phyloP scores from a whole-genome alignment of 2,329 filamentous ascomycete genomes.

The Beauveria sp. region DNA sequence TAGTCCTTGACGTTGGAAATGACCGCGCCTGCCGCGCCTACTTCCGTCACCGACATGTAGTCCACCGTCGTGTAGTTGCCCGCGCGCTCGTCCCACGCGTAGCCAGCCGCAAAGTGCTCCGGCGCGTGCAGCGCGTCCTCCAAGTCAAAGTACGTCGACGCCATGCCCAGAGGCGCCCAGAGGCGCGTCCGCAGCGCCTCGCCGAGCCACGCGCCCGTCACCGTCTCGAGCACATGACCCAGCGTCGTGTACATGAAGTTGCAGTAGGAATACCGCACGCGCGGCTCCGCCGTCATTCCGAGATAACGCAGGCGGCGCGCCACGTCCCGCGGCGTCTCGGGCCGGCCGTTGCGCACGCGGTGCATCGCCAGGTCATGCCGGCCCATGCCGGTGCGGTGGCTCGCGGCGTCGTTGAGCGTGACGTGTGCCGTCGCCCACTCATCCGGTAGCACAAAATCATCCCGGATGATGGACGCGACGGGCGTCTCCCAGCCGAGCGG shows the following conservation, averaged over 20 bases:
- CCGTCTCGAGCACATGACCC: conserved; percentile 31
- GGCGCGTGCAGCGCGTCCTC: conserved; percentile 14
- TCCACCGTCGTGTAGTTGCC: conserved; percentile 19
- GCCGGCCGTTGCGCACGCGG: conserved; percentile 13
- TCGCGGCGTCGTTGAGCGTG: conserved; percentile 46
- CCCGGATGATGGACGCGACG: conserved; percentile 38
- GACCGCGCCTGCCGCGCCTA: conserved; percentile 32
- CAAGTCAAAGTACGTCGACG: conserved; percentile 28
- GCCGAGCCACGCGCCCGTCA: conserved; percentile 25
- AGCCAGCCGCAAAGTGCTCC: conserved; percentile 28
- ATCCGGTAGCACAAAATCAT: conserved; percentile 44
- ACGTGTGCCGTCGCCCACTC: conserved; percentile 38
- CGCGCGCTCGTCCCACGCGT: conserved; percentile 25
- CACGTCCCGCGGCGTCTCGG: conserved; percentile 22
- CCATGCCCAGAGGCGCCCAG: conserved; percentile 35
- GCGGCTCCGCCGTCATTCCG: conserved; percentile 31
- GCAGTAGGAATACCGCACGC: conserved; percentile 35
- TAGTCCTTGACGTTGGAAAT: conserved; percentile 32
- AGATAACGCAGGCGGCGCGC: conserved; percentile 34
- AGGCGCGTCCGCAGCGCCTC: conserved; percentile 29
- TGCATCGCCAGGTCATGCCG: conserved; percentile 27
- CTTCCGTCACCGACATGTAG: conserved; percentile 20
- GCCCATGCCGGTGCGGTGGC: conserved; percentile 44
- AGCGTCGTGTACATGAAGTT: conserved; percentile 39
- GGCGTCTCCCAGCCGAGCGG: conserved; percentile 38